These are phyloP conservation scores for Candida oleophila DNA, from an alignment of 805 yeast species.

Conservation along the genomic window DNA sequence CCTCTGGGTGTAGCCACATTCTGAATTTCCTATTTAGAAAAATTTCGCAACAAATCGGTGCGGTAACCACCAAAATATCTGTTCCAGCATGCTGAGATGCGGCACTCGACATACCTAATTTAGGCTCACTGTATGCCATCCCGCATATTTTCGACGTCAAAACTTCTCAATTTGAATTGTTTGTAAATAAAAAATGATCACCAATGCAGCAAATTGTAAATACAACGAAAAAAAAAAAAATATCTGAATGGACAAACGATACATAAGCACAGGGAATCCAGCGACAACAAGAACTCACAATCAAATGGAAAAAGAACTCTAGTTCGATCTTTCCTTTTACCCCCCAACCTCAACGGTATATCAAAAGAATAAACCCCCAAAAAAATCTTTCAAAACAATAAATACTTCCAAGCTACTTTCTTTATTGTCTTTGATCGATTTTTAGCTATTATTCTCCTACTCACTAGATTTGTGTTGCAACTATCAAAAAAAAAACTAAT, in stretches of 20 bases:
- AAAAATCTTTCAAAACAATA: background rate
- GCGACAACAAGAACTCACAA: background rate
- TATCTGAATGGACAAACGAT: background rate
- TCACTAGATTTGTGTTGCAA: no score
- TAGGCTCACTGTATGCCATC: background rate
- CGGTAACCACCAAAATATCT: no score
- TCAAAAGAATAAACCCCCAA: no score
- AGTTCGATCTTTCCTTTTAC: no score
- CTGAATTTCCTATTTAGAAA: background rate
- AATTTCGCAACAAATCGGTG: conserved; percentile 1
- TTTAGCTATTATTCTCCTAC: no score
- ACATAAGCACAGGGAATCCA: background rate
- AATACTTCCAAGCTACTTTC: background rate
- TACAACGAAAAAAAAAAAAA: background rate
- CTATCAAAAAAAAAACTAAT: background rate
- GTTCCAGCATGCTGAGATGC: conserved; percentile 2
- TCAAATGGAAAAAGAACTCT: no score
- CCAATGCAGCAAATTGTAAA: conserved; percentile 9
- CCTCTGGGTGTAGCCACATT: background rate
- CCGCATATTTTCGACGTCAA: conserved; percentile 2
- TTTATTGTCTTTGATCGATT: no score
- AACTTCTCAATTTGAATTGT: conserved; percentile 5
- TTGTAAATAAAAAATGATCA: conserved; percentile 6
- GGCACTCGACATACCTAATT: background rate
- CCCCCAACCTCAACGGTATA: no score